Evolutionary conservation across 306 rosid species (phyloP).

Genomic region (Malus domestica): DNA sequence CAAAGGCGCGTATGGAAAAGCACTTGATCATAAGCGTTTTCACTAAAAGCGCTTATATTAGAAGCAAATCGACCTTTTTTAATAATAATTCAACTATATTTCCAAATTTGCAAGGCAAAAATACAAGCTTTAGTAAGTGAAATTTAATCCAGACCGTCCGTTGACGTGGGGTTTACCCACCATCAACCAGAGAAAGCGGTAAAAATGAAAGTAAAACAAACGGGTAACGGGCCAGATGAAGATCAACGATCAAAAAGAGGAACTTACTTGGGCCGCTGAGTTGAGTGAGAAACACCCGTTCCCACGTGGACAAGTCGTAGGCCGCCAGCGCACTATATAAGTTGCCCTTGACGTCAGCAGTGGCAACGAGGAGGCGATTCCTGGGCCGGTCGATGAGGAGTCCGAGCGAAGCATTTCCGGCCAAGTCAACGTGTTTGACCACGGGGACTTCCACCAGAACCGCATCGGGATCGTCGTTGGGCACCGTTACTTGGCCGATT

Average conservation of each 20-base stretch:
- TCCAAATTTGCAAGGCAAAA: no score
- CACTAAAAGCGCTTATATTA: no score
- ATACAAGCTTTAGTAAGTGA: background rate
- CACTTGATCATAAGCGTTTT: background rate
- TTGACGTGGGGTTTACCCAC: background rate
- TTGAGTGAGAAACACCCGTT: slow-evolving; percentile 59
- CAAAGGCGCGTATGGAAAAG: no score
- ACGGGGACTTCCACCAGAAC: slow-evolving; percentile 41
- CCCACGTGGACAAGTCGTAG: slow-evolving; percentile 66
- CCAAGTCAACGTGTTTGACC: slow-evolving; percentile 40
- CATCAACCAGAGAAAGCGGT: background rate
- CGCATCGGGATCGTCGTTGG: background rate
- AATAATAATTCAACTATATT: no score
- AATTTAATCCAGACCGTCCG: background rate
- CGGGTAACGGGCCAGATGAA: background rate
- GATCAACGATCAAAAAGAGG: background rate
- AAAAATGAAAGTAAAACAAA: background rate
- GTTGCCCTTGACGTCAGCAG: slow-evolving; percentile 47
- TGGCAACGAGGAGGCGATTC: slow-evolving; percentile 59
- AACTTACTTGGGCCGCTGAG: slow-evolving; percentile 56
- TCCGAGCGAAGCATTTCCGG: slow-evolving; percentile 71
- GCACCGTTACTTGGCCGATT: slow-evolving; percentile 40
- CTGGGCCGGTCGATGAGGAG: slow-evolving; percentile 43
- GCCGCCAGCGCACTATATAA: slow-evolving; percentile 57
- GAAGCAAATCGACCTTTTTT: no score